A percentile compares a stretch with the other conserved stretches of the same genome.
phyloP scores from a whole-genome alignment of 768 basidiomycete species.

The Boletus pseudopeckii region DNA sequence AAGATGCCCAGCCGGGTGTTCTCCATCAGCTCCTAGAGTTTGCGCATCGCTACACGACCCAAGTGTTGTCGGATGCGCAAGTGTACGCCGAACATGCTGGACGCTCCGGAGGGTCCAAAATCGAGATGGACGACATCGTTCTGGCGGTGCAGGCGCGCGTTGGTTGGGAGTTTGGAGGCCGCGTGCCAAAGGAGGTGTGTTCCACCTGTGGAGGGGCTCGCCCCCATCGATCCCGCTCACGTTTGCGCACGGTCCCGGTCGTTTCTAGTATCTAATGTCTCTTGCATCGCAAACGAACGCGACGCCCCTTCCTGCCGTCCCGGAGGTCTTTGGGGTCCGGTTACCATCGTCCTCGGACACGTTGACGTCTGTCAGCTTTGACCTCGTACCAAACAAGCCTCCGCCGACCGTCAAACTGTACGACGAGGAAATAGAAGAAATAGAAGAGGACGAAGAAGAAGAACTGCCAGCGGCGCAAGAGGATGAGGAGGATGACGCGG shows the following conservation, averaged over 20 bases:
- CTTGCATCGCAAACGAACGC: constrained; percentile 83
- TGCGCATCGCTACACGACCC: constrained; percentile 77
- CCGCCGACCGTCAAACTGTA: constrained; percentile 73
- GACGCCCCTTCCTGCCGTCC: constrained; percentile 75
- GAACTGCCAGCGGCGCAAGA: constrained; percentile 36
- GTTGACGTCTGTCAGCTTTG: constrained; percentile 79
- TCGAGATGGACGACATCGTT: constrained; percentile 79
- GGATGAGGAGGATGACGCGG: constrained; percentile 55
- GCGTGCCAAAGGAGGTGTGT: constrained; percentile 83
- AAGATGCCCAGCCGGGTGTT: constrained; percentile 83
- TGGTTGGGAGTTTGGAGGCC: constrained; percentile 89
- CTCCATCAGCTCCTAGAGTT: constrained; percentile 87
- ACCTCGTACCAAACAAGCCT: constrained; percentile 80
- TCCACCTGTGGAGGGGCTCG: not conserved
- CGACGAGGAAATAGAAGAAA: constrained; percentile 80
- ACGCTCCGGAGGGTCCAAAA: constrained; percentile 53
- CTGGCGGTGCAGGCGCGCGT: constrained; percentile 85
- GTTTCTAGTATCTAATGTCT: constrained; percentile 64
- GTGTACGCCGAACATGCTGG: constrained; percentile 89
- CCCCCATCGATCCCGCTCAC: not conserved
- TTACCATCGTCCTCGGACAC: constrained; percentile 68
- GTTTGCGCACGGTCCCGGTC: not conserved
- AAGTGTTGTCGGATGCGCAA: constrained; percentile 79
- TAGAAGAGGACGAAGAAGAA: constrained; percentile 47
- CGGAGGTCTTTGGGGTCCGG: constrained; percentile 84